Percentiles rank a stretch among this genome's conserved stretches.
phyloP scores from a whole-genome alignment of 2,329 filamentous ascomycete genomes.

The Ophiocordyceps unilateralis region DNA sequence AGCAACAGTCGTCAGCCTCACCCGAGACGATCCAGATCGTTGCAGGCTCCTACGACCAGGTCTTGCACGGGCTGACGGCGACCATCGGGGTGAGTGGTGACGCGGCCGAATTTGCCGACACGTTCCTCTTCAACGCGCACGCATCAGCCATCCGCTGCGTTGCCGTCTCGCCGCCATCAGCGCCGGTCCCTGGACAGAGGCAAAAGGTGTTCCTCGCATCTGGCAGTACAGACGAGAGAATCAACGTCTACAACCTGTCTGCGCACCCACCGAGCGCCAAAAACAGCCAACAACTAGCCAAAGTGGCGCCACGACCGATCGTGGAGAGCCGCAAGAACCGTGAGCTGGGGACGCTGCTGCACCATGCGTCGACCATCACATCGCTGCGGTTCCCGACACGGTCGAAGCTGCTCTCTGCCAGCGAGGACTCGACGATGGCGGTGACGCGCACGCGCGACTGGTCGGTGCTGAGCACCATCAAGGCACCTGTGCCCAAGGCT shows the following conservation, averaged over 20 bases:
- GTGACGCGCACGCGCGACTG: slow-evolving; percentile 80
- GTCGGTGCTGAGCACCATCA: slow-evolving; percentile 73
- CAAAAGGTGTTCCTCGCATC: slow-evolving; percentile 82
- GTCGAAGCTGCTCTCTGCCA: slow-evolving; percentile 71
- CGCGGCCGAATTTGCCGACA: slow-evolving; percentile 61
- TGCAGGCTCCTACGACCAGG: slow-evolving; percentile 82
- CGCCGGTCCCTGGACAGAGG: slow-evolving; percentile 38
- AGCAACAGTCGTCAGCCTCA: neutral
- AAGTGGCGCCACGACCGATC: slow-evolving; percentile 54
- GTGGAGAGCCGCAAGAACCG: slow-evolving; percentile 75
- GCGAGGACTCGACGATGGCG: slow-evolving; percentile 82
- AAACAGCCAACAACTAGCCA: slow-evolving; percentile 43
- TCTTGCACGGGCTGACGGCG: slow-evolving; percentile 81
- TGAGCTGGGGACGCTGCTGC: slow-evolving; percentile 70
- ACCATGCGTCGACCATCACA: slow-evolving; percentile 73
- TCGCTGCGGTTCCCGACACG: slow-evolving; percentile 67
- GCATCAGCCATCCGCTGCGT: slow-evolving; percentile 78
- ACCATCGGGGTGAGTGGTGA: slow-evolving; percentile 27
- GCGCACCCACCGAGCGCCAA: slow-evolving; percentile 42
- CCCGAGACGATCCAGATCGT: slow-evolving; percentile 66
- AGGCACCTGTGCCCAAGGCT: slow-evolving; percentile 69
- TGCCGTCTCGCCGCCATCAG: slow-evolving; percentile 63
- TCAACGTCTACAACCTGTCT: slow-evolving; percentile 88
- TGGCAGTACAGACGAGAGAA: slow-evolving; percentile 80
- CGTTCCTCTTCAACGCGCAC: slow-evolving; percentile 92